These are phyloP conservation scores for Coniosporium apollinis DNA, from an alignment of 495 filamentous ascomycete genomes.

Conservation along the genomic window DNA sequence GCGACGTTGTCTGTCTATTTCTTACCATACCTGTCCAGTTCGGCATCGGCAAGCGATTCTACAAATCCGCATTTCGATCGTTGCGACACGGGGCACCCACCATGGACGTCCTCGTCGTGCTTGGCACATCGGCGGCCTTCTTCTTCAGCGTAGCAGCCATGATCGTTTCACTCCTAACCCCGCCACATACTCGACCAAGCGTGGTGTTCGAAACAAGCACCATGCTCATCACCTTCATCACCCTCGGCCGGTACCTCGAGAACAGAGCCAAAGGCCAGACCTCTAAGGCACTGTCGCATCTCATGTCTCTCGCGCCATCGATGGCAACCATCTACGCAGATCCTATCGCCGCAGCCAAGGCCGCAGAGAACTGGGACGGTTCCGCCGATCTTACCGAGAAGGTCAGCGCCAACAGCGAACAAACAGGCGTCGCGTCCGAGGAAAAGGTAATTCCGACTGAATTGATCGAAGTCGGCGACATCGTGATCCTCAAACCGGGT, in stretches of 20 bases:
- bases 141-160: conserved; percentile 91
- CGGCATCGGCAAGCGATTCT: conserved; percentile 87
- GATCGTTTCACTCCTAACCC: conserved; percentile 53
- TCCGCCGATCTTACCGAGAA: conserved; percentile 19
- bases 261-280: conserved; percentile 95
- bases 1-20: conserved; percentile 64
- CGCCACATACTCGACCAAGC: conserved; percentile 57
- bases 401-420: conserved; percentile 17
- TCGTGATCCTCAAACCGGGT: conserved; percentile 82
- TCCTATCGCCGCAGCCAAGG: conserved; percentile 81
- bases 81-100: conserved; percentile 78
- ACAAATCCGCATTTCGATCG: conserved; percentile 76
- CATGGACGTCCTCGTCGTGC: conserved; percentile 92
- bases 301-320: conserved; percentile 91
- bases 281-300: conserved; percentile 77
- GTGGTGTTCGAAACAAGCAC: conserved; percentile 96
- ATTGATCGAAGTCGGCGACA: conserved; percentile 83
- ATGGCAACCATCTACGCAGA: conserved; percentile 98
- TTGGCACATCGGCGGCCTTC: conserved; percentile 94
- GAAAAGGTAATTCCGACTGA: conserved; percentile 82
- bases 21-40: conserved; percentile 93
- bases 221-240: conserved; percentile 96
- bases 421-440: conserved; percentile 44
- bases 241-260: conserved; percentile 79
- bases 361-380: conserved; percentile 61